A percentile compares a stretch with the other conserved stretches of the same genome.
These are phyloP conservation scores for Prunus kanzakura DNA, from an alignment of 306 rosid species.

Conservation along the genomic window DNA sequence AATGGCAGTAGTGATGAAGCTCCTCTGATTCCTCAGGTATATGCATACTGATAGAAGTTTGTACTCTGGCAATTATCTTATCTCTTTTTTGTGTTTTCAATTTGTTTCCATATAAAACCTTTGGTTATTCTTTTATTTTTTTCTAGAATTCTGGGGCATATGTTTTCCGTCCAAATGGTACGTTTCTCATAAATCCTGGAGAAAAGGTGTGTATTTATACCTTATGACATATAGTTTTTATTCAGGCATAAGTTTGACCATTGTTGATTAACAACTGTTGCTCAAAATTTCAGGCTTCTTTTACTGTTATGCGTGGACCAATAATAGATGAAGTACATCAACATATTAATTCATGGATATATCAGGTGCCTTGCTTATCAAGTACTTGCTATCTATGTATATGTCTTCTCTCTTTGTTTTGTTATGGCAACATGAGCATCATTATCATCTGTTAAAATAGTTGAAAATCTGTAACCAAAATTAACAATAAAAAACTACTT, in stretches of 20 bases:
- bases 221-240: conserved; percentile 8
- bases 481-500: too few relatives aligned
- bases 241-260: not conserved
- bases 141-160: conserved; percentile 52
- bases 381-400: conserved; percentile 11
- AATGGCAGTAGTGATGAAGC: conserved; percentile 37
- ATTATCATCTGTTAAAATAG: conserved; percentile 15
- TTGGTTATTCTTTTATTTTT: not conserved
- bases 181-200: conserved; percentile 38
- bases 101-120: not conserved
- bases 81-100: not conserved
- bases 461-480: not conserved
- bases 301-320: conserved; percentile 47
- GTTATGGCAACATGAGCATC: conserved; percentile 5
- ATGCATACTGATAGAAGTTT: not conserved
- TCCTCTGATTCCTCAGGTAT: conserved; percentile 57
- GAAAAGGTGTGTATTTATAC: conserved; percentile 31
- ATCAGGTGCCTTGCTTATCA: conserved; percentile 40
- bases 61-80: not conserved
- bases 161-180: conserved; percentile 58
- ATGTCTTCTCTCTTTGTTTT: conserved; percentile 17
- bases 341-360: conserved; percentile 48
- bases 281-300: conserved; percentile 35
- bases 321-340: conserved; percentile 55
- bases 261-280: conserved; percentile 7